A percentile compares a stretch with the other conserved stretches of the same genome.
Conservation (phyloP, 176 grass and related monocot species). For the Typha latifolia region DNA sequence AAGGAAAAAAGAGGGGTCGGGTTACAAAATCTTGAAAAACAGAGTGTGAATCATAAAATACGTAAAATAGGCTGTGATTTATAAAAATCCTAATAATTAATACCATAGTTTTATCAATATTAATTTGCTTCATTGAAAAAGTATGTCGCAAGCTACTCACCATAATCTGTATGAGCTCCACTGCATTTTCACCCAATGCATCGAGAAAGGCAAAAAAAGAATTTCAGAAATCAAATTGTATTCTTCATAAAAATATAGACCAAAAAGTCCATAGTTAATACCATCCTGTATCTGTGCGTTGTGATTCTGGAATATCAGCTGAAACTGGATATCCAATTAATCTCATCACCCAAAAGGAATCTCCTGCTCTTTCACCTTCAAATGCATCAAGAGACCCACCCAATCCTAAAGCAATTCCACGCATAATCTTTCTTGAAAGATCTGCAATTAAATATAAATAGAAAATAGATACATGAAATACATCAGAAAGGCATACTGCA, state of each 20-base stretch:
- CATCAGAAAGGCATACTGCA: background rate
- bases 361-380: conserved; percentile 47
- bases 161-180: conserved; percentile 95
- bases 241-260: background rate
- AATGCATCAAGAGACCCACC: conserved; percentile 60
- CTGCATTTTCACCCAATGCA: conserved; percentile 38
- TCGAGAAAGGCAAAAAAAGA: conserved; percentile 17
- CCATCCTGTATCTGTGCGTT: conserved; percentile 75
- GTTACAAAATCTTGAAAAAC: too few relatives aligned
- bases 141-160: conserved; percentile 27
- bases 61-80: too few relatives aligned
- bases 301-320: conserved; percentile 60
- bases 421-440: conserved; percentile 92
- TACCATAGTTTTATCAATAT: too few relatives aligned
- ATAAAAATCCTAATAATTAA: too few relatives aligned
- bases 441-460: conserved; percentile 27
- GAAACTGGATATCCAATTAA: conserved; percentile 81
- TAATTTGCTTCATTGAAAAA: too few relatives aligned
- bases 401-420: conserved; percentile 83
- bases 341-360: conserved; percentile 73
- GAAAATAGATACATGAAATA: background rate
- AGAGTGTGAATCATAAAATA: too few relatives aligned
- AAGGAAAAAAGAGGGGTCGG: too few relatives aligned
- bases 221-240: background rate
- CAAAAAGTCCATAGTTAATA: conserved; percentile 16